phyloP scores from a whole-genome alignment of 305 asterid genomes.

The Salvia sclarea region DNA sequence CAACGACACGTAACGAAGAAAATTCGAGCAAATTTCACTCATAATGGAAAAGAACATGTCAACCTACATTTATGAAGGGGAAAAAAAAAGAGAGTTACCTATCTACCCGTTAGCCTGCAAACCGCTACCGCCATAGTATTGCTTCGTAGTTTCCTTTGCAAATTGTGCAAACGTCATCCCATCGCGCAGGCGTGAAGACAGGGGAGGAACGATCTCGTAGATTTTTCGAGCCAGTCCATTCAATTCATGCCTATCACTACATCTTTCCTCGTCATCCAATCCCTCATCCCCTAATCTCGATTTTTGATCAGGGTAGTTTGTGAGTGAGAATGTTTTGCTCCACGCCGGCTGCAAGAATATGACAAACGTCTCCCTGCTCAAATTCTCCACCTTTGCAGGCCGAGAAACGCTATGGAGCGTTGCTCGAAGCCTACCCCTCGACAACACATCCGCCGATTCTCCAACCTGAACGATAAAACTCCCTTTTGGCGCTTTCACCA shows the following conservation, averaged over 20 bases:
- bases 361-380: slow-evolving; percentile 89
- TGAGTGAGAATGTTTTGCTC: slow-evolving; percentile 62
- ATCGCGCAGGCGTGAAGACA: slow-evolving; percentile 56
- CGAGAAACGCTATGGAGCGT: slow-evolving; percentile 79
- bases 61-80: not conserved
- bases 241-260: slow-evolving; percentile 20
- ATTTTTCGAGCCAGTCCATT: slow-evolving; percentile 41
- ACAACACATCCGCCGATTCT: slow-evolving; percentile 76
- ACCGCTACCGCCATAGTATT: slow-evolving; percentile 74
- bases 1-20: not conserved
- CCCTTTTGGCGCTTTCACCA: slow-evolving; percentile 57
- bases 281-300: slow-evolving; percentile 28
- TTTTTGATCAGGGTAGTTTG: slow-evolving; percentile 50
- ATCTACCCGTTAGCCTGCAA: slow-evolving; percentile 73
- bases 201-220: slow-evolving; percentile 61
- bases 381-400: slow-evolving; percentile 44
- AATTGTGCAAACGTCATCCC: slow-evolving; percentile 93
- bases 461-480: slow-evolving; percentile 90
- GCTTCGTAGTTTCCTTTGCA: slow-evolving; percentile 77
- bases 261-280: slow-evolving; percentile 22
- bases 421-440: slow-evolving; percentile 86
- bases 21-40: not conserved
- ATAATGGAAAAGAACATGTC: not conserved
- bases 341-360: slow-evolving; percentile 91
- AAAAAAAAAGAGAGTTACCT: slow-evolving; percentile 23